Evolutionary conservation across 2,329 filamentous ascomycete genomes (phyloP).

Genomic region (Microcyclospora pomicola): DNA sequence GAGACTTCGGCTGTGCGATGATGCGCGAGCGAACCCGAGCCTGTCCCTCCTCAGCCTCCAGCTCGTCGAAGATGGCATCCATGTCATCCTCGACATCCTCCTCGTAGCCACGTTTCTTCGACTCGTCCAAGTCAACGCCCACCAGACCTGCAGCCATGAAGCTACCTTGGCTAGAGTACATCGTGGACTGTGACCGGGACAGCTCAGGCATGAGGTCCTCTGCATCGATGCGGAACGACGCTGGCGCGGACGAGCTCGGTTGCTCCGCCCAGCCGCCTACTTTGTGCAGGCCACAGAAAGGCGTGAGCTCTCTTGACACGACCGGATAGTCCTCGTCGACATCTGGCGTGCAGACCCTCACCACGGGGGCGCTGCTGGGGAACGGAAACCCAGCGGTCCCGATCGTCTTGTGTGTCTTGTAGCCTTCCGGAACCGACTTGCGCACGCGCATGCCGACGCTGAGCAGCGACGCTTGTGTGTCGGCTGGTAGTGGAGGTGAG

Average conservation of each 20-base stretch:
- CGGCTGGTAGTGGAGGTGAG: slow-evolving; percentile 44
- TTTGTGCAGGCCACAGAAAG: slow-evolving; percentile 70
- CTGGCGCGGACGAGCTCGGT: slow-evolving; percentile 23
- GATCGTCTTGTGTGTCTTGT: slow-evolving; percentile 55
- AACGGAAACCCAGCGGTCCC: slow-evolving; percentile 11
- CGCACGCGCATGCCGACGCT: slow-evolving; percentile 88
- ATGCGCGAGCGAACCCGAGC: slow-evolving; percentile 1
- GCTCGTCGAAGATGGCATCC: slow-evolving; percentile 21
- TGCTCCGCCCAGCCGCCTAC: slow-evolving; percentile 55
- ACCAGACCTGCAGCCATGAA: slow-evolving; percentile 10
- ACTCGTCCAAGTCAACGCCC: background rate
- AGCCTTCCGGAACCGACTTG: slow-evolving; percentile 85
- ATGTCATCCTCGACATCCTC: slow-evolving; percentile 25
- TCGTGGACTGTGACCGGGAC: slow-evolving; percentile 23
- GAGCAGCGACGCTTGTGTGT: slow-evolving; percentile 69
- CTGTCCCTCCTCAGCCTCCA: slow-evolving; percentile 6
- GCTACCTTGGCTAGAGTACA: slow-evolving; percentile 28
- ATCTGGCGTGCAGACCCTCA: slow-evolving; percentile 18
- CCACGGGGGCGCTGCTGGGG: slow-evolving; percentile 21
- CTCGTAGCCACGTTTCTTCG: slow-evolving; percentile 21
- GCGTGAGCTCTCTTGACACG: slow-evolving; percentile 48
- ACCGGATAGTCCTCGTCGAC: slow-evolving; percentile 7
- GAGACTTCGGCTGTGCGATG: slow-evolving; percentile 17
- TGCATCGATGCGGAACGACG: slow-evolving; percentile 9
- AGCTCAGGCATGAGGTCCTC: slow-evolving; percentile 18